Conservation (phyloP, 2,329 filamentous ascomycete species). For the Lithohypha guttulata region DNA sequence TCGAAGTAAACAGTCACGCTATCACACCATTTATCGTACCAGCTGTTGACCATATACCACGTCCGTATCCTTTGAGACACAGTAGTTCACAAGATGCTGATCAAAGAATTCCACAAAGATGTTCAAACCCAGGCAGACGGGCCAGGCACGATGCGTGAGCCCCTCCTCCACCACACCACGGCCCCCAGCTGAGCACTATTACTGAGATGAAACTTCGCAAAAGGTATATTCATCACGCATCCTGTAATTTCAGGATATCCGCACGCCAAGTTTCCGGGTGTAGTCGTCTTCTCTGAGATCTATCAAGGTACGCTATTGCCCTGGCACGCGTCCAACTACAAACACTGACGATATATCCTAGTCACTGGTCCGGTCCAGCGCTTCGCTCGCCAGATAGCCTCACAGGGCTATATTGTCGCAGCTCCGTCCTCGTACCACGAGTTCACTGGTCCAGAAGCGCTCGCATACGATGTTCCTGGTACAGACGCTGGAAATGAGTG, state of each 20-base stretch:
- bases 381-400: constrained; percentile 83
- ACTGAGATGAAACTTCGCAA: constrained; percentile 6
- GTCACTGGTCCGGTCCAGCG: constrained; percentile 83
- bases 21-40: too few species aligned
- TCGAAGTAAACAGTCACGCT: too few species aligned
- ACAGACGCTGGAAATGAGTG: constrained; percentile 80
- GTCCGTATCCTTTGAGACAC: too few species aligned
- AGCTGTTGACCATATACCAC: too few species aligned
- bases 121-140: constrained; percentile 49
- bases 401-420: constrained; percentile 86
- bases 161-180: constrained; percentile 5
- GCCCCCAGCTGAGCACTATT: not conserved
- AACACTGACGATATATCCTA: constrained; percentile 27
- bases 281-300: constrained; percentile 85
- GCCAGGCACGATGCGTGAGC: constrained; percentile 44
- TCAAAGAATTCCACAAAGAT: constrained; percentile 49
- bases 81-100: constrained; percentile 51
- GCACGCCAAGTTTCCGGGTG: constrained; percentile 77
- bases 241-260: constrained; percentile 76
- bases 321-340: constrained; percentile 6
- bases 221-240: constrained; percentile 83
- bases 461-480: constrained; percentile 77
- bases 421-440: constrained; percentile 89
- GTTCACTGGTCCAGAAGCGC: constrained; percentile 72
- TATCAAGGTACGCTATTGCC: constrained; percentile 61